Base-by-base conservation (phyloP, 139 green algal species). In the Diplosphaera chodatii region DNA sequence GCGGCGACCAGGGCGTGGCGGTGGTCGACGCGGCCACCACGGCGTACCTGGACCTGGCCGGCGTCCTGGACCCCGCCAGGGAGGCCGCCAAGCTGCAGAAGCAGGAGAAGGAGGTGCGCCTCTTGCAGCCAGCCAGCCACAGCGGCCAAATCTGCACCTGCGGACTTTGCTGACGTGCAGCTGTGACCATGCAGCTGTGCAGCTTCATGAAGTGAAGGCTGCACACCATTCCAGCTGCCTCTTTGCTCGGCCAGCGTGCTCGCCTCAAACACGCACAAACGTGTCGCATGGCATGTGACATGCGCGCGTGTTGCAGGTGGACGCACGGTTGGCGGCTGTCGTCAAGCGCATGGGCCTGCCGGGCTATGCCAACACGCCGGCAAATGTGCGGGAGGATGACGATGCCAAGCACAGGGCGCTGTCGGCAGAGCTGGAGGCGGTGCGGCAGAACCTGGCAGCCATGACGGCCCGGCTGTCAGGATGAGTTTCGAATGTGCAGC, bases 21-120 rank as follows among this genome's bases (percentile, higher is more conserved):
- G 86, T 98, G 20, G 84, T 98, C 30, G 87, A 98, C 77, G 90
- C 96, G 28, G 32, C 72, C 23, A 88, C 88, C 2, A 89, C 79
- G 4, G 74, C 89, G 32, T 76, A 91, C 82, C 63, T 91, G 40
- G 70, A 93, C 25, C 71, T 82, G 31, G 65, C 68, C 59, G 95
- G 93, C 74, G 78, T 97, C 32, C 77, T 99, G 72, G 94, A 99
- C 74, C 87, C 92, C 0, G 77, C 74, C 20, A 84, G 90, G 73
- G 95, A 98, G 86, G 72, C 96, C 8, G 82, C 82, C 31, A 96
- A 96, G 84, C 88, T 98, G 64, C 67, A 87, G 68, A 97, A 96
- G 80, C 91, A 96, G 81, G 55, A 87, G 68, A 32, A 74, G 55
- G 88, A 94, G 71, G 64, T 79, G 32, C 18, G 21, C 23, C 71